Percentiles rank a stretch among this genome's conserved stretches.
Evolutionary conservation across 768 basidiomycete genomes (phyloP).

Genomic region (Naganishia onofrii): DNA sequence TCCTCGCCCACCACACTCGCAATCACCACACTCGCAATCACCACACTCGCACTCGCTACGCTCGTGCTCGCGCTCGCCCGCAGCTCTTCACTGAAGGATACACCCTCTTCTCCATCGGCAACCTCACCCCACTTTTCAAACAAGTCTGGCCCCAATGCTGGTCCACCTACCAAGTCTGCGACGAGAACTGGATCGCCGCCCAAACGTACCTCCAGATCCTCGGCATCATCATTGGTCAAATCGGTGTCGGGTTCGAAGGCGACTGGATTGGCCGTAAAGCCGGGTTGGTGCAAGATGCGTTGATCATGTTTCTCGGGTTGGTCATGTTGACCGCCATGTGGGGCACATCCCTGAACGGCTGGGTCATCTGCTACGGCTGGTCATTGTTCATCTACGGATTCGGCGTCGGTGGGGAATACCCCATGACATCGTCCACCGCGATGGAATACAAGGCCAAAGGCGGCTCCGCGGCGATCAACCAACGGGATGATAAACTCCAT

Average conservation of each 20-base stretch:
- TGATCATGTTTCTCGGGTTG: constrained; percentile 54
- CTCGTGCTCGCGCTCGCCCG: background rate
- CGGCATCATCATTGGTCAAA: constrained; percentile 54
- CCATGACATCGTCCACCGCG: constrained; percentile 54
- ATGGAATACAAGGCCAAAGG: constrained; percentile 49
- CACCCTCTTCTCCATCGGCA: constrained; percentile 55
- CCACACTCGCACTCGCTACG: no score
- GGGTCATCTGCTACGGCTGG: constrained; percentile 54
- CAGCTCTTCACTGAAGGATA: constrained; percentile 50
- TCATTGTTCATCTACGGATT: constrained; percentile 54
- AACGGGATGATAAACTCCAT: constrained; percentile 54
- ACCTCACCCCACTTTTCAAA: constrained; percentile 50
- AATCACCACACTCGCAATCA: no score
- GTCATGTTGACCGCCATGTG: constrained; percentile 56
- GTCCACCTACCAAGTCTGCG: constrained; percentile 45
- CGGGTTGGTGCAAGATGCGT: constrained; percentile 54
- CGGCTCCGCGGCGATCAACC: constrained; percentile 36
- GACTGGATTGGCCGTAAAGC: constrained; percentile 55
- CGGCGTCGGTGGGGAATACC: constrained; percentile 50
- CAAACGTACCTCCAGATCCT: constrained; percentile 51
- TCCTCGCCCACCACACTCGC: no score
- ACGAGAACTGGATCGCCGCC: constrained; percentile 51
- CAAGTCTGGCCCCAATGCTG: constrained; percentile 53
- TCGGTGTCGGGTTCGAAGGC: constrained; percentile 52
- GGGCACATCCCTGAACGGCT: constrained; percentile 52